phyloP scores from a whole-genome alignment of 805 yeast species.

The Metschnikowia matae region DNA sequence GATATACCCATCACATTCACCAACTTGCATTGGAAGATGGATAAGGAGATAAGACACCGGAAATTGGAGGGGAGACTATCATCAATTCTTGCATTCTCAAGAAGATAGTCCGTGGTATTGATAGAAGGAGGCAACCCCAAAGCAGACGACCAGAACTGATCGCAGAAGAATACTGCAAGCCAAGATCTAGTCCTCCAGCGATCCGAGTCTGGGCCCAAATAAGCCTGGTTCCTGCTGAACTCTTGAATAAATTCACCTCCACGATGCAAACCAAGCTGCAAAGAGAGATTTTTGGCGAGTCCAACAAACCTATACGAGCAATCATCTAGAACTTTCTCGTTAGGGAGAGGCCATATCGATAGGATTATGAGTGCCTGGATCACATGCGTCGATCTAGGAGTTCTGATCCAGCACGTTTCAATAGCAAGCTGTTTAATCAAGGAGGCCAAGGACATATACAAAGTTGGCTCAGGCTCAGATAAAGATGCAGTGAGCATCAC shows the following conservation, averaged over 20 bases:
- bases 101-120: slow-evolving; percentile 70
- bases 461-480: slow-evolving; percentile 81
- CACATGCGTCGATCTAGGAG: slow-evolving; percentile 91
- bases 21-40: slow-evolving; percentile 80
- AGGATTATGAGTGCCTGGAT: slow-evolving; percentile 85
- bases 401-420: slow-evolving; percentile 88
- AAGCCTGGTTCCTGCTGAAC: slow-evolving; percentile 84
- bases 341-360: slow-evolving; percentile 89
- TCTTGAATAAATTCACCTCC: slow-evolving; percentile 85
- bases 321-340: slow-evolving; percentile 87
- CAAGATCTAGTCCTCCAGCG: slow-evolving; percentile 93
- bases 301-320: slow-evolving; percentile 87
- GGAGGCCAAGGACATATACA: slow-evolving; percentile 71
- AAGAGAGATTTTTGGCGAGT: slow-evolving; percentile 75
- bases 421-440: slow-evolving; percentile 82
- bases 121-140: slow-evolving; percentile 85
- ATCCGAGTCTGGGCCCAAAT: slow-evolving; percentile 80
- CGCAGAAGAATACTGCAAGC: slow-evolving; percentile 83
- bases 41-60: slow-evolving; percentile 64
- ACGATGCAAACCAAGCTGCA: slow-evolving; percentile 85
- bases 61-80: slow-evolving; percentile 61
- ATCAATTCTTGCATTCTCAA: slow-evolving; percentile 76
- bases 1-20: slow-evolving; percentile 84
- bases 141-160: slow-evolving; percentile 86
- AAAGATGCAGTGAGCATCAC: slow-evolving; percentile 82